Evolutionary conservation across 1,139 yeast genomes (phyloP).

Genomic region (Yamadazyma sp.): DNA sequence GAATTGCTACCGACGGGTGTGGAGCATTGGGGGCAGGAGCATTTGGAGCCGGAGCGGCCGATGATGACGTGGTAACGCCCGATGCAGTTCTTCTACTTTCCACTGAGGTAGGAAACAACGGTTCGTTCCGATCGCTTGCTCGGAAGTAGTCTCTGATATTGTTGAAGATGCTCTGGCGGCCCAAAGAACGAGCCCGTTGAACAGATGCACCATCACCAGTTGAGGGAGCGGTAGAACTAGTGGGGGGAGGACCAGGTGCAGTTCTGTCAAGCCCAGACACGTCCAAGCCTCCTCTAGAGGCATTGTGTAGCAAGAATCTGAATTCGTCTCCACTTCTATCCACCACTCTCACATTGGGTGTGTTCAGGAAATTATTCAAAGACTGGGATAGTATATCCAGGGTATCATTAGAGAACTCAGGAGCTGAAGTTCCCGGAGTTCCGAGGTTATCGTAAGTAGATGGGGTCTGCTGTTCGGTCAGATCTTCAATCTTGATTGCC

Average conservation of each 20-base stretch:
- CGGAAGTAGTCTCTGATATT: conserved; percentile 7
- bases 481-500: conserved; percentile 26
- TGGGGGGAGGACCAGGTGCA: not conserved
- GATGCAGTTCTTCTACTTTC: conserved; percentile 49
- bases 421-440: no score
- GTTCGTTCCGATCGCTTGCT: conserved; percentile 12
- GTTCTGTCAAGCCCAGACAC: not conserved
- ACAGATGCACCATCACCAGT: not conserved
- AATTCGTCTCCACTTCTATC: conserved; percentile 6
- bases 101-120: conserved; percentile 50
- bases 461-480: conserved; percentile 2
- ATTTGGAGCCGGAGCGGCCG: conserved; percentile 4
- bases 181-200: conserved; percentile 3
- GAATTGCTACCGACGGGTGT: conserved; percentile 2
- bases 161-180: conserved; percentile 4
- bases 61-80: conserved; percentile 45
- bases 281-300: not conserved
- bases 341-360: conserved; percentile 6
- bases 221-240: not conserved
- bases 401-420: not conserved
- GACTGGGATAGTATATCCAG: not conserved
- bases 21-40: not conserved
- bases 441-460: no score
- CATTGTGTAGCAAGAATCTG: conserved; percentile 1
- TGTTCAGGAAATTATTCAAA: not conserved